Base-by-base conservation (phyloP, 345 rosid species). In the Arabidopsis suecica region DNA sequence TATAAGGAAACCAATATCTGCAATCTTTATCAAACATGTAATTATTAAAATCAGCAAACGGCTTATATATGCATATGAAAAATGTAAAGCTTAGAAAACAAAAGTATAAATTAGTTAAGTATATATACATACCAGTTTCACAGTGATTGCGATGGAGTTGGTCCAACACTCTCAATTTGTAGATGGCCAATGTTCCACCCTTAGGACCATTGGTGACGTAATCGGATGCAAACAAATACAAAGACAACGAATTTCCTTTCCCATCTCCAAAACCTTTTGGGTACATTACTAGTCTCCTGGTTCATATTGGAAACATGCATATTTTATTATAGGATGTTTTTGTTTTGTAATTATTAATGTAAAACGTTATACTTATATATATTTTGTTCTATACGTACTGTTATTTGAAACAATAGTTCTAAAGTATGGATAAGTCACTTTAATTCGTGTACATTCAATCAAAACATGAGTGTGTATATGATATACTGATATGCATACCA, bases 91-190 rank as follows among this genome's bases (percentile, higher is more conserved):
- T 9, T 55, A n/a, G 14, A 8, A 41, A 5, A 5, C 16, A 0
- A 41, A 16, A 12, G 18, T 2, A 55, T 4, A 4, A 18, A 9
- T 12, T 11, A 42, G 2, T 5, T 3, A 11, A 50, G 34, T 30
- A 20, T 33, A 22, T n/a, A 33, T 45, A 74, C 71, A 7, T 11
- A 3, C 32, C 32, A 28, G 32, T 3, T 48, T 74, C 60, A 37
- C 2, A 4, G 66, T 74, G 78, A 0, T 74, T 74, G 44, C 59
- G 60, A 11, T 55, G 16, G 42, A 37, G 41, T 66, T 66, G 78
- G 72, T 74, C 60, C 44, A 28, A 48, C 7, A 74, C 60, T 38
- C 59, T 16, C 5, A 74, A 8, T 48, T 66, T 74, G 48, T 0
- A 66, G 34, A 37, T 16, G 45, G 72, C 72, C n/a, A 57, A n/a